These are phyloP conservation scores for Lactuca saligna DNA, from an alignment of 129 eudicot genomes.

Conservation along the genomic window DNA sequence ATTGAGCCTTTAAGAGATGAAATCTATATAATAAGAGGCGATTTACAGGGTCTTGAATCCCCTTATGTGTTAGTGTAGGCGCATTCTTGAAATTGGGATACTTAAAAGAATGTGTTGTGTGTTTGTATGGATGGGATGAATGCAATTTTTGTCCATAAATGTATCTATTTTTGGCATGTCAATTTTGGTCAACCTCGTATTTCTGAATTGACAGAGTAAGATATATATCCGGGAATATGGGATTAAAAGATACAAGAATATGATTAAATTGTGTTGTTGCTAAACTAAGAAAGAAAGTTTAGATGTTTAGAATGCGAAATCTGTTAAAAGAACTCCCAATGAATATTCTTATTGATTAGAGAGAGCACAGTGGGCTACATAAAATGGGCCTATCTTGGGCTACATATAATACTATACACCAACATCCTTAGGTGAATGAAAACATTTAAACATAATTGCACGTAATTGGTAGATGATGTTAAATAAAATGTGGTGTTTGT, in stretches of 20 bases:
- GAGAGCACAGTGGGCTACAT: too few species aligned
- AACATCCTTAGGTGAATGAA: too few species aligned
- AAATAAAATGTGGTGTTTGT: background rate
- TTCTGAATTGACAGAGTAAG: conserved; percentile 4
- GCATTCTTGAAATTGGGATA: conserved; percentile 16
- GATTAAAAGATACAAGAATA: background rate
- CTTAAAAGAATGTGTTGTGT: conserved; percentile 14
- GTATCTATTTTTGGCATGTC: conserved; percentile 25
- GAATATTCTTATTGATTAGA: too few species aligned
- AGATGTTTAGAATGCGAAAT: background rate
- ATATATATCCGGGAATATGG: background rate
- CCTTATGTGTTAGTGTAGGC: conserved; percentile 12
- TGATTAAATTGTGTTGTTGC: background rate
- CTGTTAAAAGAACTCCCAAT: too few species aligned
- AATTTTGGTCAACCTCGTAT: conserved; percentile 26
- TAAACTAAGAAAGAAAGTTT: background rate
- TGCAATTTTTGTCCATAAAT: conserved; percentile 30
- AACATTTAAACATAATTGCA: background rate
- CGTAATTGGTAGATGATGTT: background rate
- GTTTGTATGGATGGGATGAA: conserved; percentile 27
- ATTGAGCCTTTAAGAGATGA: background rate
- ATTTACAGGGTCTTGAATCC: background rate
- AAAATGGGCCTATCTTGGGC: too few species aligned
- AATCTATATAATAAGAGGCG: background rate
- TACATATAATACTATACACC: too few species aligned